Base-by-base conservation (phyloP, 2,329 filamentous ascomycete genomes). In the Sporothrix brasiliensis region DNA sequence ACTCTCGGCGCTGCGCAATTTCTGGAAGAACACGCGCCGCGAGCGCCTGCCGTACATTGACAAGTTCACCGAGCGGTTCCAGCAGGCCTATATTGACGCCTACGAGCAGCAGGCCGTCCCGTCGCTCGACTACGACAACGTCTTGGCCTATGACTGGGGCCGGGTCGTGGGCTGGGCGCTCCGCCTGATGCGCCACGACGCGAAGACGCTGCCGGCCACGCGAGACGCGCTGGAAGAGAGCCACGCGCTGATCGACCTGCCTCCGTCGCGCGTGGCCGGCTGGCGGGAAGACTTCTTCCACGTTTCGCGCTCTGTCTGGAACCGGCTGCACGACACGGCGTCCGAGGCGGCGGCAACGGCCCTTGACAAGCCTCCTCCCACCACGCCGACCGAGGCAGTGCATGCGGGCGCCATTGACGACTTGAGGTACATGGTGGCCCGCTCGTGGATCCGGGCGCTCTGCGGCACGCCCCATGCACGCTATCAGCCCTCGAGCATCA, bases 101-200 rank as follows among this genome's bases (percentile, higher is more conserved):
- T 92, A 93, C 74, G 86, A 89, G 73, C 83, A 82, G 1, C 85
- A 85, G 10, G 84, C 89, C 72, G 74, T 94, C 1, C 84, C 88
- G 1, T 78, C 82, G 1, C 82, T 94, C 24, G 82, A 92, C 76
- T 91, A 87, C 73, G 83, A 91, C 67, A 80, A 90, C 60, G 83
- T 88, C 0, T 78, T 85, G 52, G 83, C 84, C 1, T 92, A 92
- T 71, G 89, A 94, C 76, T 93, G 92, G 91, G 79, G 82, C 11
- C 79, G 77, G 4, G 78, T 94, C 6, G 85, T 93, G 61, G 82
- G 85, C 49, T 94, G 92, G 92, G 85, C 89, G 1, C 80, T 87
- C 73, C 81, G 83, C 27, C 85, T 87, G 4, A 79, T 83, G 30
- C 80, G 80, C 0, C 79, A 82, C 41, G 80, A 83, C 69, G 81